These are phyloP conservation scores for Jacaranda mimosifolia DNA, from an alignment of 257 asterid genomes.

Conservation along the genomic window DNA sequence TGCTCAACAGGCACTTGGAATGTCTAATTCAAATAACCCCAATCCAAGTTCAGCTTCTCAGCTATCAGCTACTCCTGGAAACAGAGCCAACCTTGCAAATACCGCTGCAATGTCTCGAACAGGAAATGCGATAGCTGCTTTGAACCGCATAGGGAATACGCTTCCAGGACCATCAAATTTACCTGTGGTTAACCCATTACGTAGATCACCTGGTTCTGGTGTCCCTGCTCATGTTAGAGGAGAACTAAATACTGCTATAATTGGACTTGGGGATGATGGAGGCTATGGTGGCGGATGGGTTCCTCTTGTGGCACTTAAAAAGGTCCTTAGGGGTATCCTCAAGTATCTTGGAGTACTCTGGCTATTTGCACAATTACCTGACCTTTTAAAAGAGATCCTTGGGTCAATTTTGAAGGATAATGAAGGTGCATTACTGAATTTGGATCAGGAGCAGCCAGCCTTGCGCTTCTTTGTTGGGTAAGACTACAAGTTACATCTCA, in stretches of 20 bases:
- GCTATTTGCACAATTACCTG: constrained; percentile 98
- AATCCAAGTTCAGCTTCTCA: constrained; percentile 66
- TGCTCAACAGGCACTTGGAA: constrained; percentile 79
- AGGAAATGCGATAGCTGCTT: constrained; percentile 69
- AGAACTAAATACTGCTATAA: constrained; percentile 96
- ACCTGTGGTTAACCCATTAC: constrained; percentile 59
- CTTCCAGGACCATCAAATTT: constrained; percentile 71
- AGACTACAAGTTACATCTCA: constrained; percentile 33
- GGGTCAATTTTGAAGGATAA: constrained; percentile 97
- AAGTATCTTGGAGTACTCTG: constrained; percentile 98
- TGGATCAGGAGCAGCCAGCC: constrained; percentile 99
- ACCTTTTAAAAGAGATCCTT: constrained; percentile 91
- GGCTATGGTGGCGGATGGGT: constrained; percentile 99
- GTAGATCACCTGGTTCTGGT: constrained; percentile 85
- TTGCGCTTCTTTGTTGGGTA: constrained; percentile 99
- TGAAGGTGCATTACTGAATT: constrained; percentile 93
- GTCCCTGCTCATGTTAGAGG: constrained; percentile 98
- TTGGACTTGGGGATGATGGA: constrained; percentile 99
- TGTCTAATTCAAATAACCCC: constrained; percentile 63
- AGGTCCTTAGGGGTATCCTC: constrained; percentile 95
- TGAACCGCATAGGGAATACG: constrained; percentile 77
- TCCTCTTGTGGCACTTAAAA: constrained; percentile 95
- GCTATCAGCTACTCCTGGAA: constrained; percentile 66
- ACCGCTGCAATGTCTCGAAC: constrained; percentile 68
- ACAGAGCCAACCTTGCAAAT: constrained; percentile 65